Base-by-base conservation (phyloP, 768 basidiomycete genomes). In the Calocybe indica region DNA sequence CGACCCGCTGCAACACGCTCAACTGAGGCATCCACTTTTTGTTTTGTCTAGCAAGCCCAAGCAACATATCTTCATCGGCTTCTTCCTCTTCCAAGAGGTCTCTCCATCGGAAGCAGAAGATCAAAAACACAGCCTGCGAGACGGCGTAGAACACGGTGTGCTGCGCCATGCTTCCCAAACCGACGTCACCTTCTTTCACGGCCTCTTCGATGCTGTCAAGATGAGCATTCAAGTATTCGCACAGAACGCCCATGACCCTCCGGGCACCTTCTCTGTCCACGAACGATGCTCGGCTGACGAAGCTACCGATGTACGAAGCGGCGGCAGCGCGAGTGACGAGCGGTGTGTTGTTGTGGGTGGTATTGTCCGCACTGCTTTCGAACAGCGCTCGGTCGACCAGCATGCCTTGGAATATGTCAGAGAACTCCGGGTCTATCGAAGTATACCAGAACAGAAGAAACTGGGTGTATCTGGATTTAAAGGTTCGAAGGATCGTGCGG, bases 51-150 rank as follows among this genome's bases (percentile, higher is more conserved):
- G 36, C 32, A 44, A 55, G 30, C 52, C 67, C 43, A 47, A 51
- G 38, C 37, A 59, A 43, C 46, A 63, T 56, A 34, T 75, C 79
- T 15, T 73, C 76, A 15, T 72, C 77, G 15, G 69, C 73, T 5
- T 83, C 85, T n/a, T 69, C 70, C 14, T 76, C 77, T 43, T 81
- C 79, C 37, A 80, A 62, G 33, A 98, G 68, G 54, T 98, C 96
- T 51, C 90, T 71, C 95, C 95, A 98, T 8, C 96, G 74, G 68
- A 98, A 99, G 64, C 96, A 98, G 64, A 99, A 99, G 53, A 99
- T 92, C 53, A 98, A 76, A 62, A 99, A 94, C 7, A 93, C 80
- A 0, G 94, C 85, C 59, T 98, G 96, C 0, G 83, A 69, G 31
- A 95, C 86, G 2, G 94, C 92, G 62, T 97, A 97, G 61, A 97